Conservation (phyloP, 805 yeast species). For the Candida parachauliodes region DNA sequence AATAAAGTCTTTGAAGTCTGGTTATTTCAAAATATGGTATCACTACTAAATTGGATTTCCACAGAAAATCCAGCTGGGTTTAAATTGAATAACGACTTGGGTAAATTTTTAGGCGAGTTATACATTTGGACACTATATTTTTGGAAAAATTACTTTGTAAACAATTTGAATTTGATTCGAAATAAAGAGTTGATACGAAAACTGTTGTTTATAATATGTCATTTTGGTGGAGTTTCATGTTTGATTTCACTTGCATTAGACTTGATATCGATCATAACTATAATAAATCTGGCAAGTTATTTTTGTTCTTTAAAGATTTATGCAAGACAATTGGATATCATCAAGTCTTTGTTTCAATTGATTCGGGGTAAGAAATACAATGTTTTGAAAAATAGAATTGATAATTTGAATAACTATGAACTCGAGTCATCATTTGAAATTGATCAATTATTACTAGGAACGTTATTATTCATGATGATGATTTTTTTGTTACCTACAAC, state of each 20-base stretch:
- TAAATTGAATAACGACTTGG: constrained; percentile 82
- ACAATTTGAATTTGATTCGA: background rate
- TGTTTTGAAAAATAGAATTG: constrained; percentile 79
- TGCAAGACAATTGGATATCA: constrained; percentile 64
- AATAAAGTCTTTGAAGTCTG: constrained; percentile 31
- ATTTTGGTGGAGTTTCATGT: constrained; percentile 63
- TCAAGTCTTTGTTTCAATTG: constrained; percentile 73
- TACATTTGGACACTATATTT: constrained; percentile 79
- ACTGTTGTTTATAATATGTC: constrained; percentile 18
- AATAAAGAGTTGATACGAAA: background rate
- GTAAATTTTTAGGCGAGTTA: constrained; percentile 80
- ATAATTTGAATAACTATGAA: constrained; percentile 55
- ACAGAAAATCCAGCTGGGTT: constrained; percentile 85
- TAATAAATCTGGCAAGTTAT: constrained; percentile 77
- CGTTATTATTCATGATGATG: constrained; percentile 77
- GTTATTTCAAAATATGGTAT: constrained; percentile 44
- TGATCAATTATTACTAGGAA: constrained; percentile 85
- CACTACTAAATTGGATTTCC: constrained; percentile 68
- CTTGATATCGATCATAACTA: constrained; percentile 53
- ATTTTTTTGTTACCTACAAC: constrained; percentile 83
- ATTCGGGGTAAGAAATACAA: constrained; percentile 90
- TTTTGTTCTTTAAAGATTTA: constrained; percentile 75
- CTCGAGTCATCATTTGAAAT: constrained; percentile 52
- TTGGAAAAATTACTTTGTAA: constrained; percentile 39
- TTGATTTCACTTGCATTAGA: constrained; percentile 67